Percentiles rank a stretch among this genome's conserved stretches.
phyloP scores from a whole-genome alignment of 129 eudicot genomes.

The Flaveria sonorensis region DNA sequence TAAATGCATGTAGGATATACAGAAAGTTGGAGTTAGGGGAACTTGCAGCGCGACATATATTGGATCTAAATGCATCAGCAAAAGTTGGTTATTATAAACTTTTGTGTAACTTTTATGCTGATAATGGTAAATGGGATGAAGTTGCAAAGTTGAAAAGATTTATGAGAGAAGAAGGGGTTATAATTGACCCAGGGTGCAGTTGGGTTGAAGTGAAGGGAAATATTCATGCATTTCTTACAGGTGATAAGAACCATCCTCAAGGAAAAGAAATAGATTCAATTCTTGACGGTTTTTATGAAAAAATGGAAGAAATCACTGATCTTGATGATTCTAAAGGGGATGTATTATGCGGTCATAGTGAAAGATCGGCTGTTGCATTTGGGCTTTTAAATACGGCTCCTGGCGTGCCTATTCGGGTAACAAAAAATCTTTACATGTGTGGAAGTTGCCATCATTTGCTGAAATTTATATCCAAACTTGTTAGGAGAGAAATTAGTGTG shows the following conservation, averaged over 20 bases:
- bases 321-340: slow-evolving; percentile 45
- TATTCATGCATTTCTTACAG: slow-evolving; percentile 82
- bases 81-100: slow-evolving; percentile 64
- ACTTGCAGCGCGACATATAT: slow-evolving; percentile 52
- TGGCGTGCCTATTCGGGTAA: slow-evolving; percentile 79
- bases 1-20: slow-evolving; percentile 78
- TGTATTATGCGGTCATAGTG: slow-evolving; percentile 91
- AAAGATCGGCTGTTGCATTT: slow-evolving; percentile 73
- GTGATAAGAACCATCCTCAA: slow-evolving; percentile 74
- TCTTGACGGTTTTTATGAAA: slow-evolving; percentile 68
- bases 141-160: slow-evolving; percentile 53
- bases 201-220: slow-evolving; percentile 97
- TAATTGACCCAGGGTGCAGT: slow-evolving; percentile 84
- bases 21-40: slow-evolving; percentile 67
- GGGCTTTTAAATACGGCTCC: slow-evolving; percentile 85
- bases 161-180: slow-evolving; percentile 73
- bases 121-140: slow-evolving; percentile 73
- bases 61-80: slow-evolving; percentile 43
- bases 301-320: slow-evolving; percentile 64
- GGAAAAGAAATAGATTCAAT: slow-evolving; percentile 53
- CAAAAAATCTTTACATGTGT: slow-evolving; percentile 87
- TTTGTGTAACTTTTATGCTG: slow-evolving; percentile 73
- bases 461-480: slow-evolving; percentile 71
- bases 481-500: slow-evolving; percentile 82
- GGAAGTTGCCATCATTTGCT: slow-evolving; percentile 61